A percentile compares a stretch with the other conserved stretches of the same genome.
These are phyloP conservation scores for Ilex aquifolium DNA, from an alignment of 257 asterid species.

Conservation along the genomic window DNA sequence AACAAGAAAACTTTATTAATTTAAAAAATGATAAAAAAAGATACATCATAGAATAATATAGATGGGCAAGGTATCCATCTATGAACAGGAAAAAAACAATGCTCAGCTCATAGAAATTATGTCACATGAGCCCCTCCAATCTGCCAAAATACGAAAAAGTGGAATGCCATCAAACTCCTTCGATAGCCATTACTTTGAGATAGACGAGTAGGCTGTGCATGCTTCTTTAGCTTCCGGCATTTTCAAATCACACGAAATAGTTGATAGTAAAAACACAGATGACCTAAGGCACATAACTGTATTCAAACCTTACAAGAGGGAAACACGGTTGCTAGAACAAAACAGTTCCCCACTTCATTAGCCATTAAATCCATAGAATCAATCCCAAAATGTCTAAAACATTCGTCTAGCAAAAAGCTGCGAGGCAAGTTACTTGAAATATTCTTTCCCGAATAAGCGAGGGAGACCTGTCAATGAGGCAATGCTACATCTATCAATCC, in stretches of 20 bases:
- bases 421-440: constrained; percentile 39
- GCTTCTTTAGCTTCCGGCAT: not conserved
- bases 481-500: not conserved
- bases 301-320: constrained; percentile 70
- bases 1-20: too few species aligned
- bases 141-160: too few species aligned
- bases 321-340: constrained; percentile 66
- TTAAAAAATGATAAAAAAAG: too few species aligned
- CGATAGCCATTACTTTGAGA: not conserved
- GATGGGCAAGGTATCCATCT: too few species aligned
- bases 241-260: constrained; percentile 5
- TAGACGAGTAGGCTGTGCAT: not conserved
- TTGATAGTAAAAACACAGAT: constrained; percentile 4
- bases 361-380: constrained; percentile 25
- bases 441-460: constrained; percentile 41
- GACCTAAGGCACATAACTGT: constrained; percentile 2
- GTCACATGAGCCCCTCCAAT: too few species aligned
- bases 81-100: too few species aligned
- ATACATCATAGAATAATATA: too few species aligned
- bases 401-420: constrained; percentile 61
- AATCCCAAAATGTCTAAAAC: constrained; percentile 57
- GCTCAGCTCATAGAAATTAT: too few species aligned
- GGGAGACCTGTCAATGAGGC: constrained; percentile 61
- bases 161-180: too few species aligned
- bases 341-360: constrained; percentile 61